Evolutionary conservation across 768 basidiomycete genomes (phyloP), one percentile per base, ranked within the genome.

Genomic region (Leccinum variicolor): DNA sequence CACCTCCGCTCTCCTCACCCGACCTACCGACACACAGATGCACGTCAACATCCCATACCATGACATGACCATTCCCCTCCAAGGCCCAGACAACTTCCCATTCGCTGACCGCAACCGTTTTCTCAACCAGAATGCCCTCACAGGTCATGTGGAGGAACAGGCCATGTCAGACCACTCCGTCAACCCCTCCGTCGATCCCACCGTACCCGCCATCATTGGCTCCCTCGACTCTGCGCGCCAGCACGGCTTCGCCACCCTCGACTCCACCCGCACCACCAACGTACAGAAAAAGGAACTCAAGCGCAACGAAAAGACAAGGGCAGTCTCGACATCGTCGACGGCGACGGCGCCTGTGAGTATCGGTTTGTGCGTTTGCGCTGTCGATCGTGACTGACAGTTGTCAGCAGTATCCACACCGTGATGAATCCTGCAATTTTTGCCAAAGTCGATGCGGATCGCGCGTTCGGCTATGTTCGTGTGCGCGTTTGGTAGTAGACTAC

Each of bases 101-200:
- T 97, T 94, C 66, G 85, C 87, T 43, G 87, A 92, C 74, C 81
- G 82, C 63, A 89, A 88, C 68, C 84, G 89, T 48, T 87, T 94
- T 68, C 74, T 84, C 65, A 96, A 94, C 71, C 92, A 95, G 77
- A 99, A 99, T 76, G 92, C 94, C 9, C 81, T 98, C 34, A 92
- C 97, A 54, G 96, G 97, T 39, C 95, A 98, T 74, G 94, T 98
- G 48, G 97, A 99, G 71, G 93, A 97, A 73, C 95, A 98, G 72
- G 83, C 92, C 43, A 98, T 98, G 91, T 85, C 92, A 9, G 90
- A 94, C 60, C 89, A 94, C 76, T 93, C 97, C 48, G 83, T 86
- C 50, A 97, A 99, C 75, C 96, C 97, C 11, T 97, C 94, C n/a
- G 73, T 88, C 47, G 89, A 89, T 68, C 86, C 87, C 25, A 84